Base-by-base conservation (phyloP, 768 basidiomycete genomes). In the Serpula lacrymans region DNA sequence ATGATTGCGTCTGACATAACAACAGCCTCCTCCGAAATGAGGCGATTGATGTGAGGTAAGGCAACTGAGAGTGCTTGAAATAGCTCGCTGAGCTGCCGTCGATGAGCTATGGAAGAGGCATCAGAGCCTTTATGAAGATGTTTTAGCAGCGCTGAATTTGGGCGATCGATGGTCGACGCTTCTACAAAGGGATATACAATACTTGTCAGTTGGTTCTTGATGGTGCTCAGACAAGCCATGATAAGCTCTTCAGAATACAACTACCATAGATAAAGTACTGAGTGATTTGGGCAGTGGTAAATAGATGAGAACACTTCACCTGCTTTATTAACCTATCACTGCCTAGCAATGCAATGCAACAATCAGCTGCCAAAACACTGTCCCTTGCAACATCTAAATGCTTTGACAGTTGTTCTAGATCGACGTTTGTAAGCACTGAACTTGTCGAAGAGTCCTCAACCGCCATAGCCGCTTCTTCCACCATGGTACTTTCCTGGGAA, bases 201-300 rank as follows among this genome's bases (percentile, higher is more conserved):
- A 54, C 79, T 78, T 1, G 78, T 78, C 22, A 96, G 76, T 42
- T 84, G 83, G 46, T 84, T 86, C 58, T 94, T 93, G 46, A 92
- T 73, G 0, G 83, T 70, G 30, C 65, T 69, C 13, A 97, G 69
- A 63, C 92, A 90, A 0, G 76, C 68, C 0, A 82, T 82, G 46
- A 99, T 89, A 9, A 93, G 71, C 57, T 99, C 96, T 59, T 97
- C 92, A 0, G 95, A 96, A 60, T 95, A 95, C 7, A 97, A 67
- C 87, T 94, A 53, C 6, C 24, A 26, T 27, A 14, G 26, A 1
- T 36, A 28, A 44, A 49, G 21, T 32, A 3, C 23, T 28, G n/a
- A 41, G 27, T 28, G 14, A 32, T 23, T 34, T 16, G 24, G 42
- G 20, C 6, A 39, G 22, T 20, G 22, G 7, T 11, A 23, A 17